phyloP scores from a whole-genome alignment of 169 alveolate genomes.

The Plasmodium sp. region DNA sequence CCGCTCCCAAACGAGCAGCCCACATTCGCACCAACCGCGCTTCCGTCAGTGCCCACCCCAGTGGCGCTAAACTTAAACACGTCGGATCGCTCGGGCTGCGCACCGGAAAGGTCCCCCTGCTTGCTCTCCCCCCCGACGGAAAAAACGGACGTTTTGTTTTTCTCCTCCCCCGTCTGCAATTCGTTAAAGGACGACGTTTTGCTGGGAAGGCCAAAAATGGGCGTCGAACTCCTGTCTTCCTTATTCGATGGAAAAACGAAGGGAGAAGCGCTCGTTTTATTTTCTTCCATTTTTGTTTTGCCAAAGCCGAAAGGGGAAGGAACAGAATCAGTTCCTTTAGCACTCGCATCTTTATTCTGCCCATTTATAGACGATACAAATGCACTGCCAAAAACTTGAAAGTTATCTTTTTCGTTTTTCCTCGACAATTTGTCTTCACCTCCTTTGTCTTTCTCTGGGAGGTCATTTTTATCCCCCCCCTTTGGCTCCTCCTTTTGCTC shows the following conservation, averaged over 20 bases:
- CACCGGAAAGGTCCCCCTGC: not conserved
- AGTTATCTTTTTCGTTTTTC: not conserved
- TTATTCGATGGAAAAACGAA: not conserved
- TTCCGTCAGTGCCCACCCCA: not conserved
- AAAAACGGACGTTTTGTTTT: conserved; percentile 1
- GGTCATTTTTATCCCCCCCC: not conserved
- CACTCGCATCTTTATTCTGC: not conserved
- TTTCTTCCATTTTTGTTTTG: not conserved
- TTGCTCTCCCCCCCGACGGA: not conserved
- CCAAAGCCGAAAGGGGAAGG: not conserved
- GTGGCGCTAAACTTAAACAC: not conserved
- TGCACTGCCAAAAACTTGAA: conserved; percentile 7
- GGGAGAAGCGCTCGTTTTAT: not conserved
- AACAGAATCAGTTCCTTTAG: not conserved
- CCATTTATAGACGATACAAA: not conserved
- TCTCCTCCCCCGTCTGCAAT: not conserved
- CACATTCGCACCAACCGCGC: not conserved
- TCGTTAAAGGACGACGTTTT: not conserved
- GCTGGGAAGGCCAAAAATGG: conserved; percentile 3
- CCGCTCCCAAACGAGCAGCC: not conserved
- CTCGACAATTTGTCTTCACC: not conserved
- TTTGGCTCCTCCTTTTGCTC: not conserved
- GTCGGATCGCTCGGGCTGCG: not conserved
- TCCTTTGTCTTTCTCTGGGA: not conserved
- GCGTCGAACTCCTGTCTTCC: not conserved